These are phyloP conservation scores for Barnettozyma populi DNA, from an alignment of 805 yeast genomes.

Conservation along the genomic window DNA sequence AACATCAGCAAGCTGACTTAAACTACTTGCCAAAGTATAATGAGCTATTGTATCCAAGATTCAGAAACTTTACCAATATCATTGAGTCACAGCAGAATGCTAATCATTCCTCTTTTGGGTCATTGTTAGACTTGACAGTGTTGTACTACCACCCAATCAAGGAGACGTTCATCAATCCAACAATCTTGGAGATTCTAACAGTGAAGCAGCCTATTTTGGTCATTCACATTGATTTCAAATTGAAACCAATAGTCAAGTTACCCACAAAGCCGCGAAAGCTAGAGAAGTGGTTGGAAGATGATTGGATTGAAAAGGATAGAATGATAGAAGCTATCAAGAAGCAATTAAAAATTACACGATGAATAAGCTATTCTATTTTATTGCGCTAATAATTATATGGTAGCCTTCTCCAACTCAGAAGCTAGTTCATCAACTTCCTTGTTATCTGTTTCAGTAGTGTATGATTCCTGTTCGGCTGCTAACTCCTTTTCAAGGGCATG, in stretches of 20 bases:
- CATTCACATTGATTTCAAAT: conserved; percentile 21
- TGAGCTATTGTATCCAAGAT: conserved; percentile 75
- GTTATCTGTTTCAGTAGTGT: conserved; percentile 39
- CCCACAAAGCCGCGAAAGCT: conserved; percentile 49
- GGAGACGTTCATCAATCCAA: conserved; percentile 30
- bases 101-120: conserved; percentile 12
- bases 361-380: neutral
- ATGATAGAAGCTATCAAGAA: conserved; percentile 36
- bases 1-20: conserved; percentile 47
- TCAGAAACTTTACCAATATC: conserved; percentile 48
- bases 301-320: conserved; percentile 69
- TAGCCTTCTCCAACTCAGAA: conserved; percentile 50
- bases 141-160: conserved; percentile 32
- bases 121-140: conserved; percentile 31
- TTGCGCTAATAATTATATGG: conserved; percentile 27
- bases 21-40: conserved; percentile 56
- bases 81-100: conserved; percentile 21
- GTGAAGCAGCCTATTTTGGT: conserved; percentile 27
- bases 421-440: conserved; percentile 52
- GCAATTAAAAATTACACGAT: conserved; percentile 23
- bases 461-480: conserved; percentile 33
- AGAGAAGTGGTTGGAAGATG: conserved; percentile 71
- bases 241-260: conserved; percentile 38
- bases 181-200: conserved; percentile 33
- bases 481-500: conserved; percentile 35